Percentiles rank a stretch among this genome's conserved stretches.
phyloP scores from a whole-genome alignment of 495 filamentous ascomycete species.

The Aspergillus egyptiacus region DNA sequence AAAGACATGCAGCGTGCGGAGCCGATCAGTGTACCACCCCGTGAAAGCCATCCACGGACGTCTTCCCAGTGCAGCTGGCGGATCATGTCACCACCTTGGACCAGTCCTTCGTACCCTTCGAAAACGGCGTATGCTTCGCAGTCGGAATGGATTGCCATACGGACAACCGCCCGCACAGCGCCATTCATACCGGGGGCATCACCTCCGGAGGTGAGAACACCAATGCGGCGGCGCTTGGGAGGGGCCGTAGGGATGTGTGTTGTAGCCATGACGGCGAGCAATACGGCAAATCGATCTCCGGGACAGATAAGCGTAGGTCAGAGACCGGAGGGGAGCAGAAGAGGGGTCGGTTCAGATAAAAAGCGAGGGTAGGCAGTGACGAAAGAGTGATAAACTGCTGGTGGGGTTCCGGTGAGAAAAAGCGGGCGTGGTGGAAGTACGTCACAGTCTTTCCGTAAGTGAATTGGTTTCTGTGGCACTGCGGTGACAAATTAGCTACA shows the following conservation, averaged over 20 bases:
- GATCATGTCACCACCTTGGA: constrained; percentile 83
- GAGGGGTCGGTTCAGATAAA: constrained; percentile 9
- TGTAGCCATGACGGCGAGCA: constrained; percentile 28
- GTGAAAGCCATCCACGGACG: constrained; percentile 88
- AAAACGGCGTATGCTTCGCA: constrained; percentile 87
- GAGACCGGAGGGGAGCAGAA: constrained; percentile 6
- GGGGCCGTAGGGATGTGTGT: constrained; percentile 30
- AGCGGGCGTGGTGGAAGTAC: constrained; percentile 35
- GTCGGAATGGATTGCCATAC: constrained; percentile 79
- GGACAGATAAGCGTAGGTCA: constrained; percentile 1
- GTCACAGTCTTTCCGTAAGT: constrained; percentile 39
- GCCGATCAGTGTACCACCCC: constrained; percentile 94
- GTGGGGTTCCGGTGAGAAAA: constrained; percentile 43
- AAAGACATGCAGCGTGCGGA: constrained; percentile 89
- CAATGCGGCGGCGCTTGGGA: constrained; percentile 72
- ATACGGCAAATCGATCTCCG: constrained; percentile 5
- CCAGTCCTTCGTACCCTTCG: constrained; percentile 95
- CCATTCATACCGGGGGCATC: constrained; percentile 99
- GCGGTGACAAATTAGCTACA: background rate
- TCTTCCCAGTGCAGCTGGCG: constrained; percentile 86
- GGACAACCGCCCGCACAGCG: constrained; percentile 86
- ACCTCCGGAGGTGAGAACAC: constrained; percentile 92
- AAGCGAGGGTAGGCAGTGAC: constrained; percentile 7
- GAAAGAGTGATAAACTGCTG: constrained; percentile 8
- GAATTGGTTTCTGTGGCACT: background rate